A percentile compares a stretch with the other conserved stretches of the same genome.
These are phyloP conservation scores for Pyrus communis DNA, from an alignment of 306 rosid species.

Conservation along the genomic window DNA sequence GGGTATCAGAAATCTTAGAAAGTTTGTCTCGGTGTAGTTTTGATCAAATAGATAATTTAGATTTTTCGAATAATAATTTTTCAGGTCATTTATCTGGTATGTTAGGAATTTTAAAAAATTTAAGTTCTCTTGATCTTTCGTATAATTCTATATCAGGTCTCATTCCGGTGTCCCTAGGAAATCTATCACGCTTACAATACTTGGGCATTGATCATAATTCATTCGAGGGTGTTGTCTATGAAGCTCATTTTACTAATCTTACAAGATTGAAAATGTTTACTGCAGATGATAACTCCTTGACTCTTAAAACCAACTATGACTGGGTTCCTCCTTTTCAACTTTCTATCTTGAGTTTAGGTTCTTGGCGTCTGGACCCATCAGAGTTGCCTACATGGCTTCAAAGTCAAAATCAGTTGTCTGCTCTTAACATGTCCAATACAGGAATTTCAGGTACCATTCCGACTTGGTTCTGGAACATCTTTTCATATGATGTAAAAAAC, in stretches of 20 bases:
- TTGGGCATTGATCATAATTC: no score
- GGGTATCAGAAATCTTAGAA: not conserved
- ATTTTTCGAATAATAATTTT: not conserved
- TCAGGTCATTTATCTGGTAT: conserved; percentile 1
- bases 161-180: not conserved
- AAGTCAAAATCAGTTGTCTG: not conserved
- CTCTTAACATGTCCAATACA: conserved; percentile 4
- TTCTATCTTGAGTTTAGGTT: not conserved
- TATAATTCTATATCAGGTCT: not conserved
- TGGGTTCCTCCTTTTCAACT: conserved; percentile 18
- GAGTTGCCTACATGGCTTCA: conserved; percentile 33
- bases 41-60: not conserved
- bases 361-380: conserved; percentile 19
- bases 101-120: not conserved
- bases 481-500: accelerated
- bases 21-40: not conserved
- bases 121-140: not conserved
- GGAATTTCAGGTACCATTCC: not conserved
- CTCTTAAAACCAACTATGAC: no score
- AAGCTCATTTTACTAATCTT: no score
- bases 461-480: conserved; percentile 8
- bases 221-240: no score
- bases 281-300: no score
- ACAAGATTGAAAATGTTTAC: no score
- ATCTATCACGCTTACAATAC: accelerated